Evolutionary conservation across 164 flowering plant species (phyloP), one percentile per base, ranked within the genome.

Genomic region (Berberis vulgaris): DNA sequence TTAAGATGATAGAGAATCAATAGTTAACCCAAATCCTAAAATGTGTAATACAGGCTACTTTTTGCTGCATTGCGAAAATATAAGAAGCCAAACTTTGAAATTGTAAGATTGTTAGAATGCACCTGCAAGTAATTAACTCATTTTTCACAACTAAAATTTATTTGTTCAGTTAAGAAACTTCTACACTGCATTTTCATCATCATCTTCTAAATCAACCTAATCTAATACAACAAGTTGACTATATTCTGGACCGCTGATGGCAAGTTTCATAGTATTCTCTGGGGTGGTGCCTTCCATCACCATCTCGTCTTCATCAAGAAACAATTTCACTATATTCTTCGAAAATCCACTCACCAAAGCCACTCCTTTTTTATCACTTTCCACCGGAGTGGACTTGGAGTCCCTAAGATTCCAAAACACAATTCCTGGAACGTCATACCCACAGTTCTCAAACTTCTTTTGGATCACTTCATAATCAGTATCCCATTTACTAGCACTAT

Each of bases 341-440:
- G 57, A 54, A 54, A 54, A 54, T n/a, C 57, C 57, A 54, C 57
- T 54, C 9, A 54, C 57, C 9, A 54, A n/a, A n/a, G 57, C 57
- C 5, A 54, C 57, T 5, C 57, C 57, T 7, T n/a, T n/a, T n/a
- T 54, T 11, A 38, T n/a, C 40, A 54, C 57, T 54, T n/a, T 6
- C 13, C 40, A 54, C 57, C 6, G 57, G 57, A 54, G 57, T 54
- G 39, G 57, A n/a, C 57, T 38, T 26, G 5, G 57, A 54, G 57
- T 54, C 57, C n/a, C 57, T 7, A 38, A 54, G 9, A n/a, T 54
- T 54, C 57, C 57, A 54, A 38, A 54, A 54, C 57, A 54, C 57
- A 9, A 54, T 54, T 7, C n/a, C 57, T 8, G 57, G 57, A 2
- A 54, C 57, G 6, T 11, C n/a, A 54, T 54, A 54, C 6, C 57